Evolutionary conservation across 140 eudicot species (phyloP).

Genomic region (Oenanthe javanica): DNA sequence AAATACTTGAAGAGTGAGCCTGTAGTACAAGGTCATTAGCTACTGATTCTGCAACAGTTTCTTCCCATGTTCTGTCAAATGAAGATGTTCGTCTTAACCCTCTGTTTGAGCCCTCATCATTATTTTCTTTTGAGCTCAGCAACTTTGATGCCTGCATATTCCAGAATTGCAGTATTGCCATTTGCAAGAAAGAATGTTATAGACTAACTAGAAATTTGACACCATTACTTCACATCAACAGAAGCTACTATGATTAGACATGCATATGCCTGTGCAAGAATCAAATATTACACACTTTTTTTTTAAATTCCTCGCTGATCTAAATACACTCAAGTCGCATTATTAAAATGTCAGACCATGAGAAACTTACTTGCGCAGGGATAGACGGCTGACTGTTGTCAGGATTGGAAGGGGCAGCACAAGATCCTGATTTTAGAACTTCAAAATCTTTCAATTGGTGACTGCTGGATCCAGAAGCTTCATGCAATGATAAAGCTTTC

Average conservation of each 20-base stretch:
- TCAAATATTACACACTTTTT: neutral
- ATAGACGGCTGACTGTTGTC: constrained; percentile 32
- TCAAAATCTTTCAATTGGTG: constrained; percentile 51
- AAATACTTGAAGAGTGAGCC: constrained; percentile 42
- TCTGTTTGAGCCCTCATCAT: constrained; percentile 32
- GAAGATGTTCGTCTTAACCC: constrained; percentile 71
- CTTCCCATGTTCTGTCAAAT: constrained; percentile 78
- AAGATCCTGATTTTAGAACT: constrained; percentile 43
- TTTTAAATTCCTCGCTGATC: neutral
- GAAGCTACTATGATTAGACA: neutral
- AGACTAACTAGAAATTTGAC: neutral
- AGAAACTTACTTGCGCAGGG: constrained; percentile 55
- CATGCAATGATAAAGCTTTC: constrained; percentile 54
- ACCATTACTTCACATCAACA: neutral
- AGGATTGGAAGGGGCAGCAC: constrained; percentile 27
- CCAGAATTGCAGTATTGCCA: constrained; percentile 8
- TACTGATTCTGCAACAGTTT: constrained; percentile 80
- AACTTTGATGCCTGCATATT: constrained; percentile 46
- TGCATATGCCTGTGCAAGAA: neutral
- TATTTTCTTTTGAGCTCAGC: constrained; percentile 43
- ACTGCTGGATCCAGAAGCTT: constrained; percentile 56
- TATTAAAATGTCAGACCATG: neutral
- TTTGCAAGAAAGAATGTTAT: neutral
- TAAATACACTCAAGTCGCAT: neutral
- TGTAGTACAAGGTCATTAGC: constrained; percentile 79